A percentile compares a stretch with the other conserved stretches of the same genome.
Evolutionary conservation across 139 green algal species (phyloP).

Genomic region (Micractinium conductrix): DNA sequence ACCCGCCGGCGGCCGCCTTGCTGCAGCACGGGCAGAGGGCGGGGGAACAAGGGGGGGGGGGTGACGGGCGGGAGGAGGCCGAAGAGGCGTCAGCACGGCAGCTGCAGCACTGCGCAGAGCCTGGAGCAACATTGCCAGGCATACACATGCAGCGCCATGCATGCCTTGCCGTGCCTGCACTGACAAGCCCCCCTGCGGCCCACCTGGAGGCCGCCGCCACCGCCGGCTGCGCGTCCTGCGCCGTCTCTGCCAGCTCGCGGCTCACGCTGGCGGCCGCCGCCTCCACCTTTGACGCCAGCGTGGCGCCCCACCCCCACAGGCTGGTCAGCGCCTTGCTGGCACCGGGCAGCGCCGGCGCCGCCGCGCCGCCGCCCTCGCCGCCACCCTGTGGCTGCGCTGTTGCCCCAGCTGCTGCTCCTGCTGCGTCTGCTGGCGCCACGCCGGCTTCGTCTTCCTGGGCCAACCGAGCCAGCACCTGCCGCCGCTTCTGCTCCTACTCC

Average conservation of each 20-base stretch:
- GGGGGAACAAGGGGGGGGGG: too few species aligned
- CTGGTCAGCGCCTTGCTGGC: conserved; percentile 10
- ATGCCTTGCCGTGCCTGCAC: background rate
- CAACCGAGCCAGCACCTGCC: conserved; percentile 27
- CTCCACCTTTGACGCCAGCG: conserved; percentile 14
- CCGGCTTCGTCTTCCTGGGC: conserved; percentile 13
- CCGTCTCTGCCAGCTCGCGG: conserved; percentile 24
- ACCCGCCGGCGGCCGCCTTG: background rate
- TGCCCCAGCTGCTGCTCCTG: background rate
- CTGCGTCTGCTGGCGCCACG: background rate
- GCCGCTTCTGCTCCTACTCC: conserved; percentile 1
- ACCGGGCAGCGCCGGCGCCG: background rate
- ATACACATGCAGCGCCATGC: background rate
- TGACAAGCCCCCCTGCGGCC: background rate
- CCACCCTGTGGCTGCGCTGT: background rate
- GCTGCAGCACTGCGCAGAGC: background rate
- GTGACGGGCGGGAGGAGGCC: background rate
- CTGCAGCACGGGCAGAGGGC: conserved; percentile 11
- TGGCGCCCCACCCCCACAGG: conserved; percentile 18
- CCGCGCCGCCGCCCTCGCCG: background rate
- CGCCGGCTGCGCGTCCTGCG: conserved; percentile 15
- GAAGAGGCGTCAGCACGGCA: background rate
- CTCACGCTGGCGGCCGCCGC: background rate
- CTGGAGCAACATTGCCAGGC: background rate
- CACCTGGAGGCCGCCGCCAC: background rate